These are phyloP conservation scores for Daedaleopsis sinensis DNA, from an alignment of 768 basidiomycete genomes.

Conservation along the genomic window DNA sequence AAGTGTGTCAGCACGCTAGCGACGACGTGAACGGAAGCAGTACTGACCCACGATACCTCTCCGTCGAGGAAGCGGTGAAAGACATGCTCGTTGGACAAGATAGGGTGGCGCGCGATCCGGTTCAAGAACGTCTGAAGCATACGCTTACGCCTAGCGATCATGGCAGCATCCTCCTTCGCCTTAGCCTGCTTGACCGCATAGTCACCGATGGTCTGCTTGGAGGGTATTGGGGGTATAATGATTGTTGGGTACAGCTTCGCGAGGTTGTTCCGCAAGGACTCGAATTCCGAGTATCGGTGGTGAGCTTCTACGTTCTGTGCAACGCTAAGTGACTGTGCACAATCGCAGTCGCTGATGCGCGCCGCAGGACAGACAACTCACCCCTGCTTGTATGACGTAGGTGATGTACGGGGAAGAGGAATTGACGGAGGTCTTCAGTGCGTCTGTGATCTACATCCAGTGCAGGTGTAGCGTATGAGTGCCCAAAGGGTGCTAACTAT, in stretches of 20 bases:
- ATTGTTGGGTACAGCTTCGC: constrained; percentile 91
- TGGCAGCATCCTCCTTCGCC: constrained; percentile 92
- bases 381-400: constrained; percentile 90
- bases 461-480: neutral
- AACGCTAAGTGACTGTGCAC: constrained; percentile 6
- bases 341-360: constrained; percentile 10
- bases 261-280: constrained; percentile 83
- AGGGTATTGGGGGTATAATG: constrained; percentile 97
- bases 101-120: constrained; percentile 87
- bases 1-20: neutral
- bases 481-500: neutral
- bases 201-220: constrained; percentile 93
- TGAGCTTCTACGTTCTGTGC: constrained; percentile 75
- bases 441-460: constrained; percentile 79
- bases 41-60: constrained; percentile 90
- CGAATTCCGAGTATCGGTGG: constrained; percentile 97
- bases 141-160: constrained; percentile 91
- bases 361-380: constrained; percentile 36
- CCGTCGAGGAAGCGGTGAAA: constrained; percentile 96
- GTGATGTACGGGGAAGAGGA: constrained; percentile 91
- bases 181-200: constrained; percentile 97
- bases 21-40: neutral
- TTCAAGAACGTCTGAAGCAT: constrained; percentile 97
- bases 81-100: constrained; percentile 92
- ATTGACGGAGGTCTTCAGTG: constrained; percentile 90